Evolutionary conservation across 306 rosid species (phyloP), one percentile per base, ranked within the genome.

Genomic region (Leucaena leucocephala): DNA sequence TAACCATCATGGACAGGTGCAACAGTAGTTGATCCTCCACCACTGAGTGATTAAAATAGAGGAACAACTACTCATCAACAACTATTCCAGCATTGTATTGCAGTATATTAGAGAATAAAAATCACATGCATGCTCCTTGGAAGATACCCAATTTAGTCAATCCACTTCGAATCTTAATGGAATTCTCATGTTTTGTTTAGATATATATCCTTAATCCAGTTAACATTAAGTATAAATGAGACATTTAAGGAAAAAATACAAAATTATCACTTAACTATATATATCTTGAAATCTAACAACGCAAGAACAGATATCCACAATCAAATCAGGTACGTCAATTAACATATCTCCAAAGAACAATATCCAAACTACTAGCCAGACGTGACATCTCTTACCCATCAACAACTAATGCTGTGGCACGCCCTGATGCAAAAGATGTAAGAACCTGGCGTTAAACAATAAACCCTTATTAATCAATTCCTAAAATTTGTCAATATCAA

Each of bases 1-100:
- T 93, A 95, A 65, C 99, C 99, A 83, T 95, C 99, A 85, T 93
- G 98, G 64, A 95, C 99, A 9, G 99, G 97, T 69, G 96, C 99
- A 84, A 95, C 89, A 61, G 98, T 93, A 38, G 97, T 95, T 50
- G 99, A 95, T 82, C 98, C 99, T 77, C 99, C 99, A 54, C 99
- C 99, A 73, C 99, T 95, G 86, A 67, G 69, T 35, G 44, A 81
- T 72, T 74, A 43, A 55, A 65, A 80, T 64, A 73, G 42, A 75
- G 1, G 49, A 72, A 84, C 80, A 62, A 82, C 73, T 14, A 77
- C 73, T 77, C 38, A 71, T 87, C 71, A 84, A 85, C 54, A 45
- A 74, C 72, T 54, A 57, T 57, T 62, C 49, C 63, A 79, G 16
- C 63, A 54, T 52, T 68, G 39, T 70, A 54, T 6, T 40, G 70